These are phyloP conservation scores for Vaccinium corymbosum DNA, from an alignment of 148 eudicot genomes.

Conservation along the genomic window DNA sequence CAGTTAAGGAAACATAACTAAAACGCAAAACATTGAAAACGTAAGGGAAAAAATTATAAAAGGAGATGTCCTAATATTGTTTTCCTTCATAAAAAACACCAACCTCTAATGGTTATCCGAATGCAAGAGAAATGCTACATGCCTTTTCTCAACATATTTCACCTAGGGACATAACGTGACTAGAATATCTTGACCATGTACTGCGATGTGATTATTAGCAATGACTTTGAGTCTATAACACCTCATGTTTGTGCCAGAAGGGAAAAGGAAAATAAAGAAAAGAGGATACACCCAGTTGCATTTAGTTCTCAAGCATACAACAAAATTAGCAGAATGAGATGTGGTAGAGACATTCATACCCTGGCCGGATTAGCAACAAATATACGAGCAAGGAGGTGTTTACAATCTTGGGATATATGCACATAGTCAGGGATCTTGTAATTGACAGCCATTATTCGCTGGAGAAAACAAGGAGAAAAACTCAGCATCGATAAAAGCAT, in stretches of 20 bases:
- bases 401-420: conserved; percentile 85
- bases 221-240: not conserved
- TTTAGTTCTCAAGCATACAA: not conserved
- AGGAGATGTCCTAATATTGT: not conserved
- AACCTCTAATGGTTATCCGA: not conserved
- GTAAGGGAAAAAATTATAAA: not conserved
- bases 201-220: not conserved
- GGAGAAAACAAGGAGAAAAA: conserved; percentile 21
- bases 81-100: not conserved
- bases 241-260: not conserved
- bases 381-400: conserved; percentile 76
- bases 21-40: too few species aligned
- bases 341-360: conserved; percentile 42
- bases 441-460: conserved; percentile 86
- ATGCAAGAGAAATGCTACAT: conserved; percentile 1
- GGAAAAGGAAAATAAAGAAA: not conserved
- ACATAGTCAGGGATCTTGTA: conserved; percentile 92
- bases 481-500: not conserved
- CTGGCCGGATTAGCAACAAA: conserved; percentile 68
- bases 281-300: not conserved
- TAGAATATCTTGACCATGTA: not conserved
- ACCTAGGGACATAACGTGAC: not conserved
- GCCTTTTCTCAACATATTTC: not conserved
- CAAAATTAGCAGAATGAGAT: not conserved
- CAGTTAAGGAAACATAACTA: not conserved